phyloP scores from a whole-genome alignment of 2,329 filamentous ascomycete species.

The Fusarium sp. region DNA sequence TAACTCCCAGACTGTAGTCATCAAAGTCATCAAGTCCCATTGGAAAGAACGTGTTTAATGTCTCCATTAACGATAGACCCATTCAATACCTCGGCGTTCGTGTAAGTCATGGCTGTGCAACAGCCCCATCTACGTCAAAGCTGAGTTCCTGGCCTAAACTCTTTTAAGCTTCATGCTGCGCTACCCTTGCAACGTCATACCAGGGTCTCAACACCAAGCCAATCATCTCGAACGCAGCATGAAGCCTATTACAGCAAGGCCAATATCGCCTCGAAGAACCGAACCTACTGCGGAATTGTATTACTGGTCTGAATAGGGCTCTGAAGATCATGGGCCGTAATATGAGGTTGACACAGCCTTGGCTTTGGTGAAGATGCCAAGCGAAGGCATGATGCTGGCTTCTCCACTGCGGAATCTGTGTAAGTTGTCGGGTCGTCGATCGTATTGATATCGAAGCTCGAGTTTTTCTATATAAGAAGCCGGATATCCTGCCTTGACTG shows the following conservation, averaged over 20 bases:
- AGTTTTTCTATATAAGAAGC: neutral
- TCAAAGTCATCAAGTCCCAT: fast-evolving
- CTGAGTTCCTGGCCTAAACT: slow-evolving; percentile 13
- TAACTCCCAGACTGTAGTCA: neutral
- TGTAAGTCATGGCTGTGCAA: neutral
- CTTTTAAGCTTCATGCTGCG: slow-evolving; percentile 16
- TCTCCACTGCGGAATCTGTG: slow-evolving; percentile 2
- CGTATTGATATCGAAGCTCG: neutral
- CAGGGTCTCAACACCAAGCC: neutral
- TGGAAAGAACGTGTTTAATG: too few relatives aligned
- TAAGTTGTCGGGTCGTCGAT: neutral
- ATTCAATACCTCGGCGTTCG: neutral
- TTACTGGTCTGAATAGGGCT: neutral
- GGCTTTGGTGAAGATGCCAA: neutral
- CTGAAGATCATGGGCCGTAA: too few relatives aligned
- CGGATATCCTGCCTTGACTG: fast-evolving
- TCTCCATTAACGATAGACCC: neutral
- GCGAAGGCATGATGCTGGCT: neutral
- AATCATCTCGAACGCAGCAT: slow-evolving; percentile 13
- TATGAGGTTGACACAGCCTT: neutral
- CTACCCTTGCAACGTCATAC: neutral
- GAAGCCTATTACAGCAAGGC: slow-evolving; percentile 6
- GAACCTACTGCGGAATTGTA: neutral
- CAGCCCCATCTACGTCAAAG: neutral
- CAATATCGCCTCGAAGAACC: neutral